phyloP scores from a whole-genome alignment of 441 rosid species.

The Gossypium laxum region DNA sequence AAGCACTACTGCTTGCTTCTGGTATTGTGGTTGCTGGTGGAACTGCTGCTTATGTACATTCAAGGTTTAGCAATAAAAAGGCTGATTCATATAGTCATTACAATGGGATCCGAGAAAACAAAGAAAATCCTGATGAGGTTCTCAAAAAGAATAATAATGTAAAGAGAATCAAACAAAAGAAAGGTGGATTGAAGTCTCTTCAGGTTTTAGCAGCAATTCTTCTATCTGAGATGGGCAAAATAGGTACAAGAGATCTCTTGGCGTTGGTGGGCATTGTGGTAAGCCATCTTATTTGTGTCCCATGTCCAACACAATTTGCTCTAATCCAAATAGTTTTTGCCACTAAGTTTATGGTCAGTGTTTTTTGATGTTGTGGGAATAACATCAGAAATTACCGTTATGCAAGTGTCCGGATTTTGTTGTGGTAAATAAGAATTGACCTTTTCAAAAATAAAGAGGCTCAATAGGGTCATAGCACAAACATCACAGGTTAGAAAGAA shows the following conservation, averaged over 20 bases:
- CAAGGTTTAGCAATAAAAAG: constrained; percentile 36
- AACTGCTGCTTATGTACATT: constrained; percentile 65
- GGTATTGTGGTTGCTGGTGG: constrained; percentile 83
- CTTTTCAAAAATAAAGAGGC: neutral
- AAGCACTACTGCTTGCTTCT: constrained; percentile 66
- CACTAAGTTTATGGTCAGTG: no score
- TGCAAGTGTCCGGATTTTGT: neutral
- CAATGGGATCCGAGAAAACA: constrained; percentile 45
- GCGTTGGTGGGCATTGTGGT: constrained; percentile 75
- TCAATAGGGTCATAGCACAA: neutral
- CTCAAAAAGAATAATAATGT: constrained; percentile 27
- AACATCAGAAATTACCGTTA: no score
- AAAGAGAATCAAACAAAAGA: constrained; percentile 38
- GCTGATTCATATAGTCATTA: constrained; percentile 29
- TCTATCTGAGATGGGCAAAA: constrained; percentile 78
- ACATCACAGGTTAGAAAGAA: neutral
- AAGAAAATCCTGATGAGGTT: constrained; percentile 30
- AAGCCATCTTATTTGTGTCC: constrained; percentile 25
- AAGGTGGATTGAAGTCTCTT: constrained; percentile 75
- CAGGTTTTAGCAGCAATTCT: constrained; percentile 69
- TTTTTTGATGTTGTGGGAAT: no score
- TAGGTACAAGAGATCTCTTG: constrained; percentile 80
- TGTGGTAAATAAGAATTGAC: no score
- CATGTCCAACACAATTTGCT: neutral
- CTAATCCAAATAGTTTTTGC: no score